Conservation (phyloP, 2,329 filamentous ascomycete species). For the Tolypocladium endophyticum region DNA sequence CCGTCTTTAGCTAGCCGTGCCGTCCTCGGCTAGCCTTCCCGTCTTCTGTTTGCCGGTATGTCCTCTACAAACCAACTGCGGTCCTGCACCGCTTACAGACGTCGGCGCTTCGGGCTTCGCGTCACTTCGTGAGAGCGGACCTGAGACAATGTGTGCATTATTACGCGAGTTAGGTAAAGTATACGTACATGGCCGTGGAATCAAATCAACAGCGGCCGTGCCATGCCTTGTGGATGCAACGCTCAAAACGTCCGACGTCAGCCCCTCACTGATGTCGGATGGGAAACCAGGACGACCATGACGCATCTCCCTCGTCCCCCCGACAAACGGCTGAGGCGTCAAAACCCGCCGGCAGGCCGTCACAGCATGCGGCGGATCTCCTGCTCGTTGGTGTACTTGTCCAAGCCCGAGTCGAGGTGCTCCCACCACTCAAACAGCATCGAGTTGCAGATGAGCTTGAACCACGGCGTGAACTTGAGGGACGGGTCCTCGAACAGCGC, state of each 20-base stretch:
- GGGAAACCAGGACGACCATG: neutral
- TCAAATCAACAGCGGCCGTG: neutral
- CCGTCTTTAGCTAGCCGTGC: no score
- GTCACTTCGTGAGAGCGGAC: neutral
- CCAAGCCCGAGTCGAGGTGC: conserved; percentile 68
- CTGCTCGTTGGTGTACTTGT: conserved; percentile 77
- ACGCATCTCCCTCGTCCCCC: neutral
- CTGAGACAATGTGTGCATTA: no score
- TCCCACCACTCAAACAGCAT: conserved; percentile 99
- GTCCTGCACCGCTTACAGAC: neutral
- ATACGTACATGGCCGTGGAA: neutral
- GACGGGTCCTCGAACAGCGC: conserved; percentile 70
- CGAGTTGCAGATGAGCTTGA: conserved; percentile 95
- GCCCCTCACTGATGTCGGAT: neutral
- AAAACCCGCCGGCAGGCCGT: neutral
- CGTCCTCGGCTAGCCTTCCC: no score
- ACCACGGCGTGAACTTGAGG: conserved; percentile 93
- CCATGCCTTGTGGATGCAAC: neutral
- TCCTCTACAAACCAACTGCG: no score
- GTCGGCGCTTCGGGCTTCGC: neutral
- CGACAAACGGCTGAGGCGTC: neutral
- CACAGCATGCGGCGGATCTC: conserved; percentile 72
- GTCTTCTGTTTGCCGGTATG: no score
- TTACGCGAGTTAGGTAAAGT: neutral
- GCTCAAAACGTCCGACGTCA: neutral